Evolutionary conservation across 106 monocot species (phyloP).

Genomic region (Narthecium ossifragum): DNA sequence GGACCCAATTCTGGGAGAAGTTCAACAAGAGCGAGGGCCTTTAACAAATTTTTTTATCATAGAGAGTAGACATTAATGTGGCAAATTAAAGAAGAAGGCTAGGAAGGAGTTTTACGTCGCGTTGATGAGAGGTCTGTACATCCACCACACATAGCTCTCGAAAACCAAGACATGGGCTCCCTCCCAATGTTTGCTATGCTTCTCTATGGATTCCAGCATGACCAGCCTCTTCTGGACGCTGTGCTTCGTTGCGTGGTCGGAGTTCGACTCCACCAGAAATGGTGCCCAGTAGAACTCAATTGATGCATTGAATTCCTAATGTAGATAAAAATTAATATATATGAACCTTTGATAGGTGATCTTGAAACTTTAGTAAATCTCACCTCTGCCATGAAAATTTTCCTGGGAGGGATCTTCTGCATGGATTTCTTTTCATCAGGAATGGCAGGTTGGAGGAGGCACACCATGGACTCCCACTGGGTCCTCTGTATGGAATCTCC

Average conservation of each 20-base stretch:
- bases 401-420: constrained; percentile 27
- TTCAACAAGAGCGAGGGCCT: too few relatives aligned
- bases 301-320: constrained; percentile 36
- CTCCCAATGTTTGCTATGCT: constrained; percentile 25
- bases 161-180: constrained; percentile 32
- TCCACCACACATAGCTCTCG: constrained; percentile 47
- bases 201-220: constrained; percentile 25
- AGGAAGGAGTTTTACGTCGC: constrained; percentile 19
- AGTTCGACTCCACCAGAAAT: constrained; percentile 27
- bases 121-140: constrained; percentile 33
- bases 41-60: too few relatives aligned
- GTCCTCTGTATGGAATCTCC: constrained; percentile 46
- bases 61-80: too few relatives aligned
- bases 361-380: too few relatives aligned
- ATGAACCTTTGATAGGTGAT: too few relatives aligned
- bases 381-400: constrained; percentile 30
- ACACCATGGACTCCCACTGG: constrained; percentile 57
- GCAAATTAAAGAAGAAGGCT: neutral
- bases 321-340: neutral
- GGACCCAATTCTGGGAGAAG: constrained; percentile 15
- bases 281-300: constrained; percentile 46
- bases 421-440: constrained; percentile 18
- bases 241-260: constrained; percentile 39
- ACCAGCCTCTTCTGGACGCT: constrained; percentile 29
- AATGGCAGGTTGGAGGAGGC: constrained; percentile 28